Percentiles rank a stretch among this genome's conserved stretches.
phyloP scores from a whole-genome alignment of 2,329 filamentous ascomycete genomes.

The Talaromyces sp. region DNA sequence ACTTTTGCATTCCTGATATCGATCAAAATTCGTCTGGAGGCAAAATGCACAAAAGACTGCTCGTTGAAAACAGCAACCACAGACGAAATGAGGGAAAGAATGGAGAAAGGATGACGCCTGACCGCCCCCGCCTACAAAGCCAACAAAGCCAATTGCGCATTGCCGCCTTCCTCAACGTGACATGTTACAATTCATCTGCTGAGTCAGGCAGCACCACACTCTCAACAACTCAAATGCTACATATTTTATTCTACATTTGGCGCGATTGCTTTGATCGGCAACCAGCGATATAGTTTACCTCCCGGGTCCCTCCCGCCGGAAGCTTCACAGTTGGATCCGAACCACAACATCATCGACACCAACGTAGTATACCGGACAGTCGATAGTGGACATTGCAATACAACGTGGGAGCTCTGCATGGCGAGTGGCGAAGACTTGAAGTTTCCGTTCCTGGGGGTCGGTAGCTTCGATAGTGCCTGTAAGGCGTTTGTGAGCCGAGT shows the following conservation, averaged over 20 bases:
- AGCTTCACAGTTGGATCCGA: neutral
- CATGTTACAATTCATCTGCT: neutral
- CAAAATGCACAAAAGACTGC: neutral
- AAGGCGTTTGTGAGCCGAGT: conserved; percentile 54
- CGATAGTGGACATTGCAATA: neutral
- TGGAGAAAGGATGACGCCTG: neutral
- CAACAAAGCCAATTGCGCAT: neutral
- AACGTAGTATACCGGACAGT: neutral
- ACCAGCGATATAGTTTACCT: neutral
- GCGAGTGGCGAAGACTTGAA: conserved; percentile 22
- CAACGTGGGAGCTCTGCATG: conserved; percentile 7
- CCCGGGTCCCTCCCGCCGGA: neutral
- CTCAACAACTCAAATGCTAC: neutral
- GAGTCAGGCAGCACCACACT: neutral
- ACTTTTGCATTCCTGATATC: neutral
- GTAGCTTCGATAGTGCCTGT: conserved; percentile 65
- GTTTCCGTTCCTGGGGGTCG: conserved; percentile 60
- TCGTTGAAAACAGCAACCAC: neutral
- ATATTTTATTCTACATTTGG: neutral
- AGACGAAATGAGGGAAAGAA: neutral
- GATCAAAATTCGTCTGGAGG: too few relatives aligned
- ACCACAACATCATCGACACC: neutral
- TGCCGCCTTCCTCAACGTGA: neutral
- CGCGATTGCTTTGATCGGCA: neutral
- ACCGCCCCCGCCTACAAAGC: neutral